Base-by-base conservation (phyloP, 208 protist species). In the Leishmania martiniquensis region DNA sequence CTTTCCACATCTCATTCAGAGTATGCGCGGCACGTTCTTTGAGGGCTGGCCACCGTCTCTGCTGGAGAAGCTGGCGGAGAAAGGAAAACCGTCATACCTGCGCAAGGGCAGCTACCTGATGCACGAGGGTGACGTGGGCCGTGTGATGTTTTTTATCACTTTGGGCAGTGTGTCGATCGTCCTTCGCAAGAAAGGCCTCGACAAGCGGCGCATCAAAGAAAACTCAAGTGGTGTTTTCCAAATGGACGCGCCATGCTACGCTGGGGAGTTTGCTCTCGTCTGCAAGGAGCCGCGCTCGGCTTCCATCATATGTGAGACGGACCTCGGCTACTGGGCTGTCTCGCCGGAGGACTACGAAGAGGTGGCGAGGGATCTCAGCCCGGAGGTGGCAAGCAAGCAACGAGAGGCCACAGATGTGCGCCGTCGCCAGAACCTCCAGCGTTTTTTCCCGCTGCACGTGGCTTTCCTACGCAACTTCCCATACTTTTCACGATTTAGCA, bases 101-200 rank as follows among this genome's bases (percentile, higher is more conserved):
- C 88, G 82, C 37, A 78, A 86, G 52, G 92, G 92, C 32, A 84
- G 65, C n/a, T 95, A 91, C 77, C 80, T 97, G 9, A 95, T 97
- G 92, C 92, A 96, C 81, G 93, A 96, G 73, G 93, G 93, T n/a
- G 93, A 97, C 42, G 68, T 95, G n/a, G 91, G 92, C 32, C 91
- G 93, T 44, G 85, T 86, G 29, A 97, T 97, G 93, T 96, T 91
- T 66, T 95, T 97, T 87, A 95, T 97, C 63, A 97, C 93, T 0
- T 75, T 72, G 20, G 93, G 93, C 29, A 79, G 47, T 22, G 83
- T 97, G 0, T 89, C 80, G 7, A 92, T 97, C 62, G 91, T 96
- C 51, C 47, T 96, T 22, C 86, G 83, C 47, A 94, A 95, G 72
- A 85, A 88, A n/a, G 82, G 83, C 51, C 81, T 83, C 20, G 85